Conservation (phyloP, 768 basidiomycete species). For the Boletellus sp. region DNA sequence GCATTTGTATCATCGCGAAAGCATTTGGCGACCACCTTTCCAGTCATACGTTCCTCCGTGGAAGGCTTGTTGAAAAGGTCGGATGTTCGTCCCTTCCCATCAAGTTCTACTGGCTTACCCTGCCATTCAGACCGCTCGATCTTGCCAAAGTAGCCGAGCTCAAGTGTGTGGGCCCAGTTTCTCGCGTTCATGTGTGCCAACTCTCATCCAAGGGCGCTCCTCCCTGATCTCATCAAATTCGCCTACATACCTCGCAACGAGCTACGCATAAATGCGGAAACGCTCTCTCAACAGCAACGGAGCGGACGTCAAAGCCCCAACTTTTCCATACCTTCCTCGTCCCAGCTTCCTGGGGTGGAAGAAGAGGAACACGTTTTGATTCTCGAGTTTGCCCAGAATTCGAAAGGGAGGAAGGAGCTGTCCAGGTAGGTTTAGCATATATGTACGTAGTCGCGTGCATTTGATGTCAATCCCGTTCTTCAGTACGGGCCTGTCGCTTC, state of each 20-base stretch:
- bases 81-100: constrained; percentile 5
- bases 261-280: constrained; percentile 50
- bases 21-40: constrained; percentile 76
- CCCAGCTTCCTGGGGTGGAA: constrained; percentile 23
- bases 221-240: constrained; percentile 78
- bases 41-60: constrained; percentile 70
- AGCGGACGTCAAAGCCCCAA: constrained; percentile 40
- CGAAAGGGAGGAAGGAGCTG: constrained; percentile 30
- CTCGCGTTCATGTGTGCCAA: not conserved
- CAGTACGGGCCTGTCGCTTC: constrained; percentile 20
- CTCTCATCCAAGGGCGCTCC: constrained; percentile 53
- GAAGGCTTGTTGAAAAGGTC: constrained; percentile 76
- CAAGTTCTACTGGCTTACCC: not conserved
- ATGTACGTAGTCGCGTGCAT: not conserved
- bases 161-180: constrained; percentile 46
- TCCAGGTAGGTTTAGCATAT: constrained; percentile 21
- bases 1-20: constrained; percentile 83
- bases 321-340: constrained; percentile 32
- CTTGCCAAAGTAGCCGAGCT: constrained; percentile 77
- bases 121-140: constrained; percentile 62
- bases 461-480: not conserved
- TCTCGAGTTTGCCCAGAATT: constrained; percentile 49
- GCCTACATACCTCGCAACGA: constrained; percentile 71
- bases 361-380: constrained; percentile 49
- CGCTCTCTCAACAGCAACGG: constrained; percentile 16